Evolutionary conservation across 495 filamentous ascomycete species (phyloP), one percentile per base, ranked within the genome.

Genomic region (Aspergillus homomorphus): DNA sequence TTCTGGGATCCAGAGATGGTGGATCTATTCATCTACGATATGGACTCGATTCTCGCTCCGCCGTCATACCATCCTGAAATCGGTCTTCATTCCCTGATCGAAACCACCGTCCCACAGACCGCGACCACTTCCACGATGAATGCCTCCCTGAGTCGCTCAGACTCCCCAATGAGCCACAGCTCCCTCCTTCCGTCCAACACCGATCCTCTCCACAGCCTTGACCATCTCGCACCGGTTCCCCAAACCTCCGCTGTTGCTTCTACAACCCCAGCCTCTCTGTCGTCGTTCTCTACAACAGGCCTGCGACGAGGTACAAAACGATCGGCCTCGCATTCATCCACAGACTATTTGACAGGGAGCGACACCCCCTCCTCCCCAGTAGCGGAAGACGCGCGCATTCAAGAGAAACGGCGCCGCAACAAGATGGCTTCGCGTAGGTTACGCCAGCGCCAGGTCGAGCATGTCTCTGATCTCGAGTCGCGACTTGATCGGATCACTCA

Each of bases 361-460:
- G 45, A 48, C 20, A 48, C 20, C 2, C 4, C 20, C 45, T 15
- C 45, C 19, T 23, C 45, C 12, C 33, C 4, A 22, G 23, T 23
- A 4, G 4, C 20, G 12, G 45, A 48, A 9, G 45, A 48, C 14
- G 45, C 22, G 12, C 45, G 45, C 20, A 23, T 48, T 4, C 19
- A 22, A 18, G 45, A 48, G 16, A 48, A 48, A 23, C 45, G 45
- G 20, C 45, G 23, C 14, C 45, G 45, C 18, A 48, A 48, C 16
- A 48, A 48, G 45, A 48, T 48, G 45, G 45, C 45, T 23, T 48
- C 45, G 45, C 45, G 45, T 5, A 21, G 45, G 20, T 12, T 48
- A 23, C 45, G 45, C 20, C 45, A 48, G 19, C 45, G 45, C 1
- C 45, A 48, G n/a, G 20, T 48, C 45, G 45, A 48, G 3, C 45